Percentiles rank a stretch among this genome's conserved stretches.
phyloP scores from a whole-genome alignment of 1,284 basidiomycete species.

The Dichomitus squalens region DNA sequence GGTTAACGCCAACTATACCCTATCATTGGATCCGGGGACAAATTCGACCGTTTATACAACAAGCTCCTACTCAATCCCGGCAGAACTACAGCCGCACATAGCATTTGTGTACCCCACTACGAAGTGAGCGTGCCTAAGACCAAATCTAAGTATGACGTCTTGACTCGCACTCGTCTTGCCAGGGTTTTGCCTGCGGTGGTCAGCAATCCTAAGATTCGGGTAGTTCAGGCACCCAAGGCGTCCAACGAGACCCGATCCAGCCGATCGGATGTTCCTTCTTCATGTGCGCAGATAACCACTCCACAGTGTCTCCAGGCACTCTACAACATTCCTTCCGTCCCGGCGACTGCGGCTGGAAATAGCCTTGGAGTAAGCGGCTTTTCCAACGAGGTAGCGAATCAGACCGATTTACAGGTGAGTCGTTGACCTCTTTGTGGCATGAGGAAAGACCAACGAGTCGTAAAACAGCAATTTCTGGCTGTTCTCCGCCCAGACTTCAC shows the following conservation, averaged over 20 bases:
- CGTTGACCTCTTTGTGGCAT: no score
- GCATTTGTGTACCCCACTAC: conserved; percentile 41
- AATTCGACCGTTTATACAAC: conserved; percentile 35
- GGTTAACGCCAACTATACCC: conserved; percentile 37
- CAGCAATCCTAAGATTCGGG: background rate
- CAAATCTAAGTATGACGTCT: background rate
- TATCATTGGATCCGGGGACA: conserved; percentile 35
- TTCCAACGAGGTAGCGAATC: conserved; percentile 49
- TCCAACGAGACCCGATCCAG: conserved; percentile 9
- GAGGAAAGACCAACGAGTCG: no score
- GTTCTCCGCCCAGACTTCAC: conserved; percentile 51
- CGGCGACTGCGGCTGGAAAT: conserved; percentile 43
- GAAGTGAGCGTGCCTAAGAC: conserved; percentile 15
- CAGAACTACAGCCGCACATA: conserved; percentile 35
- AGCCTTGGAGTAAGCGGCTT: conserved; percentile 57
- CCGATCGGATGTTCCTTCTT: conserved; percentile 11
- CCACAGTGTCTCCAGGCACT: conserved; percentile 52
- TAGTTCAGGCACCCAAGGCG: background rate
- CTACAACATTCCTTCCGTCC: conserved; percentile 50
- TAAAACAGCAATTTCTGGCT: conserved; percentile 47
- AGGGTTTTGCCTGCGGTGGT: background rate
- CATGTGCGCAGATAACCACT: conserved; percentile 38
- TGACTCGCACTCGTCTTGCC: background rate
- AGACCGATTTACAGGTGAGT: conserved; percentile 43
- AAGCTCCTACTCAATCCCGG: conserved; percentile 41